A percentile compares a stretch with the other conserved stretches of the same genome.
Evolutionary conservation across 371 early-diverging fungal species (phyloP).

Genomic region (Rhizopus delemar): DNA sequence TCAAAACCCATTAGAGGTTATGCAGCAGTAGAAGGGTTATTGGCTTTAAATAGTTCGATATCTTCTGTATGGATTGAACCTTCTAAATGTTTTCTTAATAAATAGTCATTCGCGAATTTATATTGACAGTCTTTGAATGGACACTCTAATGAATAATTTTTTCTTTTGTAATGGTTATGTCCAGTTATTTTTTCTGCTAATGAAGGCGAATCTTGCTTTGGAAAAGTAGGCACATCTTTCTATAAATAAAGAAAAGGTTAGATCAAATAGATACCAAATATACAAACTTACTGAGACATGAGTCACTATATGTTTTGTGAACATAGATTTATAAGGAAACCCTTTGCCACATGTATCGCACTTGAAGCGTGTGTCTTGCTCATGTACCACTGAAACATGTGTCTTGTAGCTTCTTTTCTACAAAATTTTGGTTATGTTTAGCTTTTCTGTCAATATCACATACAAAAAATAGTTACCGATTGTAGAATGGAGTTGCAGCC

Average conservation of each 20-base stretch:
- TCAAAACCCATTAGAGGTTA: conserved; percentile 69
- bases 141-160: conserved; percentile 16
- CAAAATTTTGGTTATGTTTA: neutral
- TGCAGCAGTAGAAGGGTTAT: conserved; percentile 25
- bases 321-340: conserved; percentile 61
- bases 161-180: conserved; percentile 16
- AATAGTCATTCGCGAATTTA: conserved; percentile 23
- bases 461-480: conserved; percentile 25
- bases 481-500: conserved; percentile 48
- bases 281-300: conserved; percentile 27
- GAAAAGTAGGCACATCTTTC: conserved; percentile 10
- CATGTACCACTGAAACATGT: conserved; percentile 50
- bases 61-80: conserved; percentile 28
- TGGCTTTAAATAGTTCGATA: conserved; percentile 8
- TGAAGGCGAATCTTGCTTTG: conserved; percentile 14
- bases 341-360: conserved; percentile 53
- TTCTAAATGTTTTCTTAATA: conserved; percentile 35
- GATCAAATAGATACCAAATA: neutral
- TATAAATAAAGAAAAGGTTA: neutral
- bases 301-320: conserved; percentile 46
- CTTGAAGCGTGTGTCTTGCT: conserved; percentile 34
- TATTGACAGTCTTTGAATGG: conserved; percentile 26
- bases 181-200: conserved; percentile 24
- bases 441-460: neutral
- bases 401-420: conserved; percentile 33